Conservation (phyloP, 352 stramenopile species). For the Thalassiosira mediterranea region DNA sequence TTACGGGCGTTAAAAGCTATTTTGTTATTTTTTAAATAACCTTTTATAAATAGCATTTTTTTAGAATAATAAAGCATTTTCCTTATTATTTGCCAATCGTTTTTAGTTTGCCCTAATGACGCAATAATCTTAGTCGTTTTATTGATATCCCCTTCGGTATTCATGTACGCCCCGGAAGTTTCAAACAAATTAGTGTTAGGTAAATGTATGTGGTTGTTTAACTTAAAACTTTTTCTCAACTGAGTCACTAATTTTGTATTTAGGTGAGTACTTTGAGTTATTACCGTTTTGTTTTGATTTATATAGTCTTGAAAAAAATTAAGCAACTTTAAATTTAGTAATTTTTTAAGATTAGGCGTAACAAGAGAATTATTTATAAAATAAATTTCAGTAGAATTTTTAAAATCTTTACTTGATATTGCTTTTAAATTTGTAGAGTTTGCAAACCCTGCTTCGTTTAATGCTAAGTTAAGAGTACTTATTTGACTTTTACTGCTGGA, state of each 20-base stretch:
- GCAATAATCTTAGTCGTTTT: slow-evolving; percentile 33
- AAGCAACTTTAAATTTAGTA: slow-evolving; percentile 41
- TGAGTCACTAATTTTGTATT: slow-evolving; percentile 35
- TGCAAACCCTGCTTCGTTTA: slow-evolving; percentile 28
- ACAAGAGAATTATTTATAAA: slow-evolving; percentile 39
- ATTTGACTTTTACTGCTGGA: slow-evolving; percentile 16
- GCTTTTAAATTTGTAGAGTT: slow-evolving; percentile 46
- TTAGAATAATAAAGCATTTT: slow-evolving; percentile 44
- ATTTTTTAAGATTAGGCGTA: slow-evolving; percentile 33
- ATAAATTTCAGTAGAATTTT: slow-evolving; percentile 17
- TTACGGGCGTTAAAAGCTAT: slow-evolving; percentile 27
- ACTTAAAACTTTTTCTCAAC: slow-evolving; percentile 27
- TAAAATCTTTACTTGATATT: slow-evolving; percentile 31
- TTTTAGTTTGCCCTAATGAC: slow-evolving; percentile 27
- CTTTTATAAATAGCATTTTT: slow-evolving; percentile 35
- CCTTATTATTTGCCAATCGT: slow-evolving; percentile 42
- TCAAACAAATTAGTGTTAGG: slow-evolving; percentile 44
- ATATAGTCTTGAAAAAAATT: slow-evolving; percentile 38
- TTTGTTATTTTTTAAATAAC: slow-evolving; percentile 30
- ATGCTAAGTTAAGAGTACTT: slow-evolving; percentile 43
- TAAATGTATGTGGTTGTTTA: slow-evolving; percentile 39
- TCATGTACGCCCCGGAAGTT: slow-evolving; percentile 42
- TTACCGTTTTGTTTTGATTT: slow-evolving; percentile 30
- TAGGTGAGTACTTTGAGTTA: slow-evolving; percentile 25
- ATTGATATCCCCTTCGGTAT: slow-evolving; percentile 26